phyloP scores from a whole-genome alignment of 2,329 filamentous ascomycete species.

The Sphaerulina vaccinii region DNA sequence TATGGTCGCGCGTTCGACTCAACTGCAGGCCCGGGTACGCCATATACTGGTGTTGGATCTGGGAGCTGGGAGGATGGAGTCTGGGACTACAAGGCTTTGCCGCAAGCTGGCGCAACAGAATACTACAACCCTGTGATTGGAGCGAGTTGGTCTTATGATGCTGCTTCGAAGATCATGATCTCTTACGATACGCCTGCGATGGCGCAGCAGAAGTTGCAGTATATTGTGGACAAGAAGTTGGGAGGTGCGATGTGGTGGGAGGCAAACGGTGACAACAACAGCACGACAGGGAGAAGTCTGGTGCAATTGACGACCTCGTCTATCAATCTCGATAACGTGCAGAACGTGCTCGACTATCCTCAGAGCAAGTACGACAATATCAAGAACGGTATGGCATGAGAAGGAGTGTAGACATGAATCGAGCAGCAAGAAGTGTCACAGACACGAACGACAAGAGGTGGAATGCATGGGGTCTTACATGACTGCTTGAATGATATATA shows the following conservation, averaged over 20 bases:
- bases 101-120: constrained; percentile 65
- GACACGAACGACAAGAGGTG: background rate
- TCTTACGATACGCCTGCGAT: constrained; percentile 71
- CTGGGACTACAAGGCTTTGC: constrained; percentile 82
- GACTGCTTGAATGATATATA: too few relatives aligned
- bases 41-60: constrained; percentile 69
- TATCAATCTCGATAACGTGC: constrained; percentile 46
- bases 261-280: constrained; percentile 66
- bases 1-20: constrained; percentile 83
- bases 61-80: constrained; percentile 84
- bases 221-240: constrained; percentile 63
- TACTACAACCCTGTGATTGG: constrained; percentile 61
- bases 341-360: constrained; percentile 54
- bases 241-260: constrained; percentile 99
- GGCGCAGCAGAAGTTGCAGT: constrained; percentile 67
- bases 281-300: constrained; percentile 55
- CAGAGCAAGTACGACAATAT: constrained; percentile 56
- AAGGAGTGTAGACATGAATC: background rate
- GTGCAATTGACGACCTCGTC: constrained; percentile 47
- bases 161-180: constrained; percentile 63
- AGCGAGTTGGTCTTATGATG: constrained; percentile 76
- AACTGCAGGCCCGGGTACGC: constrained; percentile 70
- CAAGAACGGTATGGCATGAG: constrained; percentile 40
- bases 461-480: too few relatives aligned
- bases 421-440: background rate